Evolutionary conservation across 2,329 filamentous ascomycete genomes (phyloP).

Genomic region (Aspergillus neoniger): DNA sequence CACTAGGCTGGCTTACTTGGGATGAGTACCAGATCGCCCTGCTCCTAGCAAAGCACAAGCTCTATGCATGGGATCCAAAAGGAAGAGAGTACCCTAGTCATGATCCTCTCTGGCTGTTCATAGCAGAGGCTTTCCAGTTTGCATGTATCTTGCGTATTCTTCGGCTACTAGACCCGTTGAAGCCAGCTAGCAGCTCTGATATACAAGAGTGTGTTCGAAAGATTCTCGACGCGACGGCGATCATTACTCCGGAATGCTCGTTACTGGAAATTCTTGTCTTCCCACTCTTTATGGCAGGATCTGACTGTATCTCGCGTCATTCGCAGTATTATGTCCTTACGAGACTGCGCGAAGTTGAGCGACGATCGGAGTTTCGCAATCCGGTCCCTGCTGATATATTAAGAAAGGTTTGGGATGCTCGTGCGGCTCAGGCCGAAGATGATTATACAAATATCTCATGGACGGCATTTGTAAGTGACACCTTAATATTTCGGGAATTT

Average conservation of each 20-base stretch:
- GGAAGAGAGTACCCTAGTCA: slow-evolving; percentile 25
- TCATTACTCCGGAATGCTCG: slow-evolving; percentile 24
- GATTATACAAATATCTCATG: slow-evolving; percentile 30
- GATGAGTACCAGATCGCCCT: slow-evolving; percentile 23
- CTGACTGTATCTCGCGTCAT: slow-evolving; percentile 29
- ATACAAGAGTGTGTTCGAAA: slow-evolving; percentile 31
- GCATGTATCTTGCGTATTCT: slow-evolving; percentile 32
- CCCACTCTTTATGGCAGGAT: slow-evolving; percentile 34
- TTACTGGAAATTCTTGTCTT: slow-evolving; percentile 32
- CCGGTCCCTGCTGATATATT: slow-evolving; percentile 25
- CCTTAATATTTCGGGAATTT: neutral
- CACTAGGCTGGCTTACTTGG: slow-evolving; percentile 22
- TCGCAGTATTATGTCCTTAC: slow-evolving; percentile 34
- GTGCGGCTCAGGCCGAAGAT: slow-evolving; percentile 21
- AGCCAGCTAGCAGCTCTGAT: slow-evolving; percentile 21
- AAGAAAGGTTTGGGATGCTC: slow-evolving; percentile 30
- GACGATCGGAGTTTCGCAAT: slow-evolving; percentile 30
- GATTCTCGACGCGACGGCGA: slow-evolving; percentile 30
- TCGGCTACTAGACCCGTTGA: slow-evolving; percentile 26
- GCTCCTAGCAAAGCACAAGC: slow-evolving; percentile 20
- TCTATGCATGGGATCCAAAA: slow-evolving; percentile 27
- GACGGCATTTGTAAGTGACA: slow-evolving; percentile 31
- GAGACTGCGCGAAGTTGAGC: slow-evolving; percentile 28
- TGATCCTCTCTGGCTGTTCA: slow-evolving; percentile 26
- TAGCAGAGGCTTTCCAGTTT: slow-evolving; percentile 31